A percentile compares a stretch with the other conserved stretches of the same genome.
Conservation (phyloP, 2,329 filamentous ascomycete genomes). For the Penicillium polonicum region DNA sequence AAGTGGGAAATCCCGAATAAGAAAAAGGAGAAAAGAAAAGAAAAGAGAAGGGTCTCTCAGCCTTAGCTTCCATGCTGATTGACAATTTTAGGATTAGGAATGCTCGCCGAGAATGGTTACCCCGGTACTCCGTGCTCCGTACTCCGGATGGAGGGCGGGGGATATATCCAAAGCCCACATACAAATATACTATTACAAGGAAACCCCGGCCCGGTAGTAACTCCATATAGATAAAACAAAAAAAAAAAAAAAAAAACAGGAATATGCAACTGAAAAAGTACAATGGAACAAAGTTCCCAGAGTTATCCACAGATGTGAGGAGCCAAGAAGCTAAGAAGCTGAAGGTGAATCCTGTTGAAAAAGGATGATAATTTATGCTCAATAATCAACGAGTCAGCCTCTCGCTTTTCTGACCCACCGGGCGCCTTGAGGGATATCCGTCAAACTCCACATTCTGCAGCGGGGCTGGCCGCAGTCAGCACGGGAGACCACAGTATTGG, state of each 20-base stretch:
- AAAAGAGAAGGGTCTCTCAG: not conserved
- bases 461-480: conserved; percentile 6
- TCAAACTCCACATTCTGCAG: conserved; percentile 13
- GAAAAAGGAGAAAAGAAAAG: no score
- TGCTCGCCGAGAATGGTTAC: not conserved
- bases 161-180: not conserved
- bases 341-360: not conserved
- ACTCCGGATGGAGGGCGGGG: not conserved
- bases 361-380: not conserved
- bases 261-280: not conserved
- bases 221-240: not conserved
- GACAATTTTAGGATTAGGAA: not conserved
- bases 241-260: not conserved
- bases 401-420: not conserved
- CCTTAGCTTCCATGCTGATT: not conserved
- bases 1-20: not conserved
- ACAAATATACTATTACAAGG: not conserved
- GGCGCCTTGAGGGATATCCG: not conserved
- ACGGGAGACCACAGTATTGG: conserved; percentile 7
- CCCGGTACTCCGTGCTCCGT: not conserved
- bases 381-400: not conserved
- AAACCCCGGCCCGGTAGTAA: not conserved
- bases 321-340: not conserved
- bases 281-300: not conserved
- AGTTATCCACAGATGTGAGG: not conserved